These are phyloP conservation scores for Citrus sinensis DNA, from an alignment of 345 rosid species.

Conservation along the genomic window DVS_A1.0 CM039162.1:32226501-32227000, in stretches of 20 bases:
- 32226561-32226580: neutral
- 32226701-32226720: neutral
- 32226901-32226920: neutral
- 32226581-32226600: neutral
- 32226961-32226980: constrained; percentile 37
- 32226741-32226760: neutral
- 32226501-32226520: neutral
- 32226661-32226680: neutral
- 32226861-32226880: neutral
- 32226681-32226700: neutral
- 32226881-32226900: neutral
- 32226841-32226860: too few relatives aligned
- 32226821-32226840: neutral
- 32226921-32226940: neutral
- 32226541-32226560: neutral
- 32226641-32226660: neutral
- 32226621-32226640: neutral
- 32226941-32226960: neutral
- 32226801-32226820: neutral
- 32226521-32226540: neutral
- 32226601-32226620: neutral
- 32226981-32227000: constrained; percentile 95
- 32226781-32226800: neutral
- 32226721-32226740: neutral
- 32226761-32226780: neutral